Evolutionary conservation across 2,329 filamentous ascomycete genomes (phyloP), one percentile per base, ranked within the genome.

Genomic region (Fonsecaea monophora): DNA sequence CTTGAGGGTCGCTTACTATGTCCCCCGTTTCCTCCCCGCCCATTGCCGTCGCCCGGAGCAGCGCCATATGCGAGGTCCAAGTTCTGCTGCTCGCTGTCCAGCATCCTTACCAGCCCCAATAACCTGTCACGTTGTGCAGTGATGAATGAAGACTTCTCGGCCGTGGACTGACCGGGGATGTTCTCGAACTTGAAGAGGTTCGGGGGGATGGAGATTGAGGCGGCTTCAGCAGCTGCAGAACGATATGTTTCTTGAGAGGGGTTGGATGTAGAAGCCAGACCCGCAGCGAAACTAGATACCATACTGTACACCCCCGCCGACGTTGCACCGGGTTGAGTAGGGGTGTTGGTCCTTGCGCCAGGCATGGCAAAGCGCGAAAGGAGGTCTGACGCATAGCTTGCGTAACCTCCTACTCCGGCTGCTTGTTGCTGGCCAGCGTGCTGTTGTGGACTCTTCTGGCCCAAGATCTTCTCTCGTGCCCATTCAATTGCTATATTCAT

Each of bases 341-440:
- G 81, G 60, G 80, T 80, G 55, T 84, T 80, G 76, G 87, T 86
- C 61, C 89, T 80, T 3, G 91, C 89, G 45, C 86, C 82, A 12
- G 94, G 93, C 73, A 97, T 86, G 77, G 89, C 92, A 82, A 98
- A 97, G 69, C 94, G 87, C 53, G 91, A 90, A 66, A 97, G 89
- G 42, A 98, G 85, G 48, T 85, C 86, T 78, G 96, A 91, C 1
- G 92, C 92, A 77, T 97, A 97, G 72, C 71, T 74, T 9, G 64
- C 71, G 53, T 79, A 82, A 65, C 80, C 78, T 37, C 61, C 64
- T 4, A 61, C 62, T 3, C 73, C 72, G 3, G 73, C 59, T 42
- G 72, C 77, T 34, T 82, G 81, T 21, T 60, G 57, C 18, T 34
- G 38, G 37, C 34, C 35, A 9, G 40, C 32, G n/a, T 12, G 38